A percentile compares a stretch with the other conserved stretches of the same genome.
phyloP scores from a whole-genome alignment of 306 rosid species.

The Oemleria cerasiformis region DNA sequence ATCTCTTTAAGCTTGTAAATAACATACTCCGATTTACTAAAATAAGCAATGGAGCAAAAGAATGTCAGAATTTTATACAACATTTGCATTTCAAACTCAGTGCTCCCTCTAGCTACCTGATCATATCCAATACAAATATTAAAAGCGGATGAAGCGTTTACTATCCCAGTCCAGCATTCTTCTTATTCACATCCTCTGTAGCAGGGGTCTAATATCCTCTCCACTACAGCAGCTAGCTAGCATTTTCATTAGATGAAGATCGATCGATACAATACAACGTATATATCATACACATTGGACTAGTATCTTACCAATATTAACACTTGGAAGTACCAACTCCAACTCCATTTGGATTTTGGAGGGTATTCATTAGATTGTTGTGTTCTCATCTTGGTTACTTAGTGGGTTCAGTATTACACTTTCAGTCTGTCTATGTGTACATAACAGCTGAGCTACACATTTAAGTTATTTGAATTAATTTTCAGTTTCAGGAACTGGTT shows the following conservation, averaged over 20 bases:
- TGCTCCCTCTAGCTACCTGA: too few relatives aligned
- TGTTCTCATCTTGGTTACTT: neutral
- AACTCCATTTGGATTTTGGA: neutral
- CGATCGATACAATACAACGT: neutral
- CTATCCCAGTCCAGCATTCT: too few relatives aligned
- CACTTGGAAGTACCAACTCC: neutral
- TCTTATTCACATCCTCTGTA: neutral
- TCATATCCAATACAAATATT: neutral
- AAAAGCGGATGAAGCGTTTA: too few relatives aligned
- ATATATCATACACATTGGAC: neutral
- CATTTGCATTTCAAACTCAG: neutral
- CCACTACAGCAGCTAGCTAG: neutral
- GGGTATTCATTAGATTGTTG: neutral
- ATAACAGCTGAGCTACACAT: too few relatives aligned
- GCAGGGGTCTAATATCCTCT: neutral
- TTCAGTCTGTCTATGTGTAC: too few relatives aligned
- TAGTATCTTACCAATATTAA: neutral
- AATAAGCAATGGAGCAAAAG: slow-evolving; percentile 14
- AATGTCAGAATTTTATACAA: neutral
- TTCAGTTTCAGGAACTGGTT: too few relatives aligned
- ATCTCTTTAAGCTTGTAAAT: slow-evolving; percentile 86
- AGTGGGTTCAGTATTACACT: too few relatives aligned
- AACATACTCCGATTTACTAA: slow-evolving; percentile 78
- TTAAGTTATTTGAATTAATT: too few relatives aligned
- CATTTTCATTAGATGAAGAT: neutral